These are phyloP conservation scores for Plasmodium gonderi DNA, from an alignment of 169 alveolate genomes.

Conservation along the genomic window DNA sequence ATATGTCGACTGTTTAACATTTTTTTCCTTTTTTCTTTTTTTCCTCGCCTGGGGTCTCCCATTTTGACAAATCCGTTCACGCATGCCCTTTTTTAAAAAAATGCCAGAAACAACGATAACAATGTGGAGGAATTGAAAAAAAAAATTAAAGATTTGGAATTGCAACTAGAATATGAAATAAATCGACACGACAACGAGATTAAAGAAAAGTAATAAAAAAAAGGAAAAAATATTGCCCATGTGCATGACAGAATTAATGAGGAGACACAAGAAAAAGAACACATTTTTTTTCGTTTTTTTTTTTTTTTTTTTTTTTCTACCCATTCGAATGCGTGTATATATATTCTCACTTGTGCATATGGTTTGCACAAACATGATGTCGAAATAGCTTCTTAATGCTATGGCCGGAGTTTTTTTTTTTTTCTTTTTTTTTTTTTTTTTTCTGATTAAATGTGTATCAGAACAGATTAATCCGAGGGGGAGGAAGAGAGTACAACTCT, in stretches of 20 bases:
- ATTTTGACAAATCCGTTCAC: background rate
- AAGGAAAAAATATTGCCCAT: background rate
- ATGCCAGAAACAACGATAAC: conserved; percentile 16
- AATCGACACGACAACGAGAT: conserved; percentile 57
- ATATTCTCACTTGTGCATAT: background rate
- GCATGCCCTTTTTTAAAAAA: background rate
- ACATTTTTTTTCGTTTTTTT: too few species aligned
- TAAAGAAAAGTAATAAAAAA: conserved; percentile 30
- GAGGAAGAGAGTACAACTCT: too few species aligned
- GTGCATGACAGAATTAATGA: background rate
- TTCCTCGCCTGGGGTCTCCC: background rate
- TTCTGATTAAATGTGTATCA: too few species aligned
- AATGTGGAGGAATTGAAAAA: conserved; percentile 21
- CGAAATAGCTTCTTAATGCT: background rate
- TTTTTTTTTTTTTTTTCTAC: background rate
- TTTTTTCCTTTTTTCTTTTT: background rate
- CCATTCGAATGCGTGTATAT: background rate
- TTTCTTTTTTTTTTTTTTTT: too few species aligned
- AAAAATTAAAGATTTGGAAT: conserved; percentile 55
- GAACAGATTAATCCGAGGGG: too few species aligned
- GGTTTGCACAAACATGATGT: background rate
- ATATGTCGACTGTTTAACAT: background rate
- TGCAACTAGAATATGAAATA: conserved; percentile 70
- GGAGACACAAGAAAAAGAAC: background rate
- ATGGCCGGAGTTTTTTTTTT: too few species aligned